These are phyloP conservation scores for Cucumis sativus DNA, from an alignment of 306 rosid genomes.

Conservation along the genomic window DNA sequence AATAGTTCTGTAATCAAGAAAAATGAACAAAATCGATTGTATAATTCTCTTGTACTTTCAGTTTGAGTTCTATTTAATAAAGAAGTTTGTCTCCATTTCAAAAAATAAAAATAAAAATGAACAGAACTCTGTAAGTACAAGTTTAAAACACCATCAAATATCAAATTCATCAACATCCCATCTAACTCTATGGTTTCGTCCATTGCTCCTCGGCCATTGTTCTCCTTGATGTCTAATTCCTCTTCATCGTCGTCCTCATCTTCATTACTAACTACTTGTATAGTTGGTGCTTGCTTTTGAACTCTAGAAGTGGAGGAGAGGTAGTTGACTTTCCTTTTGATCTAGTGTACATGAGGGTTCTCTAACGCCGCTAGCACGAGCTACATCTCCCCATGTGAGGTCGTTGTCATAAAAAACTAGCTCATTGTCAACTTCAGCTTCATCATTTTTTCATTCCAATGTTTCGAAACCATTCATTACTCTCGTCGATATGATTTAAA, in stretches of 20 bases:
- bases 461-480: neutral
- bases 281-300: neutral
- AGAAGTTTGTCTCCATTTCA: no score
- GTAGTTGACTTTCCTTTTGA: neutral
- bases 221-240: neutral
- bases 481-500: neutral
- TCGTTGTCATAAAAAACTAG: neutral
- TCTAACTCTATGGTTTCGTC: neutral
- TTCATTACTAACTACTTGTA: neutral
- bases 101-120: neutral
- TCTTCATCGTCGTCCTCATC: neutral
- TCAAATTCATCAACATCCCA: neutral
- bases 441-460: neutral
- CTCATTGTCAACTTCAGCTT: neutral
- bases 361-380: neutral
- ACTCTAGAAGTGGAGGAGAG: neutral
- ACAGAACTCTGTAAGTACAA: neutral
- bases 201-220: neutral
- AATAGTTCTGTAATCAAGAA: neutral
- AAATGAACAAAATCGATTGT: neutral
- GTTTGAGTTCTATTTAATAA: no score
- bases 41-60: no score
- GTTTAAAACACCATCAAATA: neutral
- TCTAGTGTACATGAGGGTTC: neutral
- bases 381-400: neutral